These are phyloP conservation scores for Micromonas commoda DNA, from an alignment of 139 green algal species.

Conservation along the genomic window DNA sequence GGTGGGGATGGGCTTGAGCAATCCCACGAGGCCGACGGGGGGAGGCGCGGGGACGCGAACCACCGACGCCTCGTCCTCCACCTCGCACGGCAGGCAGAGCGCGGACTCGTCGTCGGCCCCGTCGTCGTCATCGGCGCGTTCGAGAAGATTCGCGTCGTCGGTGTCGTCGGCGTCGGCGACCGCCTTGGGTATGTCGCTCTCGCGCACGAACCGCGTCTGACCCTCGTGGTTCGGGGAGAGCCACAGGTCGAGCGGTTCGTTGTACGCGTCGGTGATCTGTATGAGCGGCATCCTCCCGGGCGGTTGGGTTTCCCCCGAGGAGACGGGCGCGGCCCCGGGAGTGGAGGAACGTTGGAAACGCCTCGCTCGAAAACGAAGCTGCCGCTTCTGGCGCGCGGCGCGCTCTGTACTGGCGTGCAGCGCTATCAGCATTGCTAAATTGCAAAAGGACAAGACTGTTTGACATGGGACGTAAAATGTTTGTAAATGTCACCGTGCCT, in stretches of 20 bases:
- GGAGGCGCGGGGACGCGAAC: not conserved
- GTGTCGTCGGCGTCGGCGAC: not conserved
- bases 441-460: too few relatives aligned
- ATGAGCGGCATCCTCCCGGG: not conserved
- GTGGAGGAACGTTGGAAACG: too few relatives aligned
- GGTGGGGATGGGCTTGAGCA: not conserved
- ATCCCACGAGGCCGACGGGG: not conserved
- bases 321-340: too few relatives aligned
- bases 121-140: not conserved
- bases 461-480: too few relatives aligned
- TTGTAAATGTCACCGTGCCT: too few relatives aligned
- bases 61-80: not conserved
- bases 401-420: too few relatives aligned
- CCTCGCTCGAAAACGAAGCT: too few relatives aligned
- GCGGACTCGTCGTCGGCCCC: not conserved
- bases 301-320: too few relatives aligned
- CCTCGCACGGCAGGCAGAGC: not conserved
- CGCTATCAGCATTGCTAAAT: too few relatives aligned
- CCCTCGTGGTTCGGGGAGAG: conserved; percentile 6
- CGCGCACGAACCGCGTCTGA: not conserved
- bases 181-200: not conserved
- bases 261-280: not conserved
- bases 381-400: too few relatives aligned
- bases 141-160: too few relatives aligned
- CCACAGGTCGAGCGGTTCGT: conserved; percentile 8